Conservation (phyloP, 805 yeast species). For the Lipomyces orientalis region DNA sequence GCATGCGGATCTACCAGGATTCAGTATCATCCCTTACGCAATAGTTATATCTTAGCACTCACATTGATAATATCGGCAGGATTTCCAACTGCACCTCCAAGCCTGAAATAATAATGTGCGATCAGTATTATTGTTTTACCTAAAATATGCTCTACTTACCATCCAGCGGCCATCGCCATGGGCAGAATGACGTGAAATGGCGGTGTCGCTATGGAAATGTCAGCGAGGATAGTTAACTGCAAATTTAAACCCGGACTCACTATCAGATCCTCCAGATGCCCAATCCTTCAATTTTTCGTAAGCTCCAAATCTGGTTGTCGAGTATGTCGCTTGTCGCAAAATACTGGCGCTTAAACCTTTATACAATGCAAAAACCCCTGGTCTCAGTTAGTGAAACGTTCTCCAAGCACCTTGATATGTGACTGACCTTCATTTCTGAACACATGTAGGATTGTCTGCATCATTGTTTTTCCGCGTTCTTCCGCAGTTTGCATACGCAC, state of each 20-base stretch:
- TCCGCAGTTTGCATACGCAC: slow-evolving; percentile 84
- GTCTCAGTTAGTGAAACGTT: neutral
- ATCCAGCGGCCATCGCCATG: slow-evolving; percentile 84
- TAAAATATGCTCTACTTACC: slow-evolving; percentile 40
- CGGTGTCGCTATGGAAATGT: slow-evolving; percentile 53
- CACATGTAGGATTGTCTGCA: slow-evolving; percentile 65
- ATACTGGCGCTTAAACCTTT: slow-evolving; percentile 83
- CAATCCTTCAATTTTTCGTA: slow-evolving; percentile 74
- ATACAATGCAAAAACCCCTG: slow-evolving; percentile 62
- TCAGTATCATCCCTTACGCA: neutral
- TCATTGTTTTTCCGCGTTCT: slow-evolving; percentile 65
- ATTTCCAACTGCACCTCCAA: slow-evolving; percentile 86
- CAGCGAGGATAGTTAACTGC: slow-evolving; percentile 37
- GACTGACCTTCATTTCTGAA: slow-evolving; percentile 62
- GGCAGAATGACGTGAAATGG: slow-evolving; percentile 68
- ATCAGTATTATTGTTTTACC: neutral
- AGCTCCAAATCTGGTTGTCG: slow-evolving; percentile 85
- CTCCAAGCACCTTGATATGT: neutral
- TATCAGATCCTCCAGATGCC: slow-evolving; percentile 32
- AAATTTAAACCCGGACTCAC: slow-evolving; percentile 6
- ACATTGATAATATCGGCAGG: slow-evolving; percentile 88
- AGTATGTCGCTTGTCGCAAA: slow-evolving; percentile 85
- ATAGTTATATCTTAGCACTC: slow-evolving; percentile 46
- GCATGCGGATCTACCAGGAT: slow-evolving; percentile 56
- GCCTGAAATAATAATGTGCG: slow-evolving; percentile 23